Base-by-base conservation (phyloP, 345 rosid species). In the Populus tremula region DNA sequence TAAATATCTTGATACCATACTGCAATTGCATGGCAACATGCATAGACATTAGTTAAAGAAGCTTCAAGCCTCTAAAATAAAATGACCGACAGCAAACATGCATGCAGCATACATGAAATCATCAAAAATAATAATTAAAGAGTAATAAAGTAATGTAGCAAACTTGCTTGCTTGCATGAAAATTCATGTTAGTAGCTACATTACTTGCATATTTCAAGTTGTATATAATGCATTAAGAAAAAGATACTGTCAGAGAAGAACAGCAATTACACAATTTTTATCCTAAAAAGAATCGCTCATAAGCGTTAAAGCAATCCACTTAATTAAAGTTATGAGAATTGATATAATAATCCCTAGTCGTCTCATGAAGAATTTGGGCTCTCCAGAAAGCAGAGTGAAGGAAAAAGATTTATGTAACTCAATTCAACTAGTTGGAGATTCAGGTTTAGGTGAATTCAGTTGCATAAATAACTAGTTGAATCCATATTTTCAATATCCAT, bases 1-100 rank as follows among this genome's bases (percentile, higher is more conserved):
- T 89, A 80, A 93, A 87, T 85, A 96, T 89, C 90, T 89, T 87
- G 38, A 93, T 90, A 47, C 97, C 99, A 85, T 81, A 96, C 97
- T 92, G 94, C 88, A 87, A 77, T 62, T 39, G 81, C 47, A 74
- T 38, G 54, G 70, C 33, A 3, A 71, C 14, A 54, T 39, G 33
- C 18, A 36, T 33, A 74, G 31, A 35, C 10, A 65, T 41, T 66
- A 4, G 69, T 71, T 29, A 73, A 36, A 70, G 29, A 71, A 35
- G 68, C 69, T 66, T 20, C 18, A 21, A 54, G 1, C 27, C 27
- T 54, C 62, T 54, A 21, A 33, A 75, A 38, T 41, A 64, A 65
- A 74, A 63, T 0, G 38, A 39, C 2, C 12, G 36, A 61, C 14
- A 45, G 23, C 8, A 53, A 53, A 53, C 59, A 53, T 17, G 59